phyloP scores from a whole-genome alignment of 139 green algal species.

The Coelastrella sp. region DNA sequence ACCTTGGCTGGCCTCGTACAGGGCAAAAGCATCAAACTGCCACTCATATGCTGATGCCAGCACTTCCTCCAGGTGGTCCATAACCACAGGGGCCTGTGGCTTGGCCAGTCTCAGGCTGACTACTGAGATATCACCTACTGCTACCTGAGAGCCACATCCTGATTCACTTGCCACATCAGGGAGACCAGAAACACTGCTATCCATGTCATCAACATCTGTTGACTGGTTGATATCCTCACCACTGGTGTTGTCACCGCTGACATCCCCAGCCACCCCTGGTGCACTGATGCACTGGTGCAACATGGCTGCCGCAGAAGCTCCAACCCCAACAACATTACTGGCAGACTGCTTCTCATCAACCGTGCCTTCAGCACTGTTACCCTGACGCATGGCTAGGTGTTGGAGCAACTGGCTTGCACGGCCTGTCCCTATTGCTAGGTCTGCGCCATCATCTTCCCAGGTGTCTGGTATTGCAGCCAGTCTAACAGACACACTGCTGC shows the following conservation, averaged over 20 bases:
- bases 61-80: slow-evolving; percentile 48
- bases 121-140: neutral
- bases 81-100: slow-evolving; percentile 3
- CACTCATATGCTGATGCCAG: slow-evolving; percentile 65
- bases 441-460: neutral
- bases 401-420: slow-evolving; percentile 10
- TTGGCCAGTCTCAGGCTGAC: neutral
- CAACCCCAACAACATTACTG: neutral
- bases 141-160: neutral
- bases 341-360: too few species aligned
- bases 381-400: slow-evolving; percentile 1
- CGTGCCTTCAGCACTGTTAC: neutral
- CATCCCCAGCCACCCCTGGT: neutral
- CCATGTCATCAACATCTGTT: neutral
- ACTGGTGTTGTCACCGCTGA: neutral
- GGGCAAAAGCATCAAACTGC: slow-evolving; percentile 73
- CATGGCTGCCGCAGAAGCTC: neutral
- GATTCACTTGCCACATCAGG: neutral
- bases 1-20: slow-evolving; percentile 57
- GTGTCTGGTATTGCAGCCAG: neutral
- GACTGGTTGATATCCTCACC: neutral
- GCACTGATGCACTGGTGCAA: neutral
- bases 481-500: slow-evolving; percentile 2
- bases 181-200: neutral
- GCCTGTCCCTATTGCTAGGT: neutral